Base-by-base conservation (phyloP, 345 rosid species). In the Corchorus olitorius region DNA sequence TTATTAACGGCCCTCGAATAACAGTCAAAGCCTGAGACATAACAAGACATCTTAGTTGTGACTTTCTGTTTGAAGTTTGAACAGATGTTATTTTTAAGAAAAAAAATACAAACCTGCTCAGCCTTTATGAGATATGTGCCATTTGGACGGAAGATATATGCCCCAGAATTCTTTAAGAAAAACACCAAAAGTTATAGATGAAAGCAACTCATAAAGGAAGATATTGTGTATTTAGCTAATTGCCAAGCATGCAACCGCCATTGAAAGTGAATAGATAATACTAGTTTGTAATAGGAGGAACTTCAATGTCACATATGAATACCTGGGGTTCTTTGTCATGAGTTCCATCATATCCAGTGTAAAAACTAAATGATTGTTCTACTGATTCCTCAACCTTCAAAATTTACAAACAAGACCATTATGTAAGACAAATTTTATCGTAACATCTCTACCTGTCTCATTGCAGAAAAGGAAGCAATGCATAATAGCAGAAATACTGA, bases 141-240 rank as follows among this genome's bases (percentile, higher is more conserved):
- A 88, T 93, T 95, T 70, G 99, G 99, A 65, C 99, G 98, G 84
- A 95, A 95, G 78, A 95, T 79, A 81, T 95, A 95, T 45, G 98
- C 99, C 76, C 99, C 99, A 0, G 87, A 87, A 83, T 89, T 91
- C 99, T 95, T 70, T 77, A 27, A 27, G 72, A 78, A 80, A 79
- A 71, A 78, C 34, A 81, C 67, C 75, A 71, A 58, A 77, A 12
- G 64, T 35, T 53, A 37, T 65, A 48, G 33, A 54, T 48, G 37
- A 75, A 39, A 65, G 48, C 54, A 65, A 72, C 72, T 73, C 66
- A 37, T 20, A 54, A 60, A 61, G 27, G 56, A 41, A 56, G 41
- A 39, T 58, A 54, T 63, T 55, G 70, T 35, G 53, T 39, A 9
- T 54, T 65, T 22, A 43, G 6, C 10, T 54, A 9, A 54, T 41